phyloP scores from a whole-genome alignment of 2,329 filamentous ascomycete species.

The Leptoxyphium fumago region DNA sequence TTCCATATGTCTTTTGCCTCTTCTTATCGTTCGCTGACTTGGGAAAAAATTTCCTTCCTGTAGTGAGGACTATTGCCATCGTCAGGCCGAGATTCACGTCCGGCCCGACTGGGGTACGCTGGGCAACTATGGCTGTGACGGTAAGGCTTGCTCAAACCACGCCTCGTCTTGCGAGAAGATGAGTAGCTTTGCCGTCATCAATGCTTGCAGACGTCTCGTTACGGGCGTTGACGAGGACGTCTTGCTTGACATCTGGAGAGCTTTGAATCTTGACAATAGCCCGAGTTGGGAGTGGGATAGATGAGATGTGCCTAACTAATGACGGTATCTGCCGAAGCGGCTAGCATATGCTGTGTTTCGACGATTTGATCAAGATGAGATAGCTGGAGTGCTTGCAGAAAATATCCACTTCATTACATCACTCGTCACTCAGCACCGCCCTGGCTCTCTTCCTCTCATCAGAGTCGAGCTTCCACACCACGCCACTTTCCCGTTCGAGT shows the following conservation, averaged over 20 bases:
- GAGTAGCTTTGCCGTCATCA: background rate
- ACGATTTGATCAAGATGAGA: no score
- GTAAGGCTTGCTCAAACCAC: background rate
- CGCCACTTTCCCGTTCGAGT: conserved; percentile 44
- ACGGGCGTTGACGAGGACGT: background rate
- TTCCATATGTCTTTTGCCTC: background rate
- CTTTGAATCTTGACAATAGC: background rate
- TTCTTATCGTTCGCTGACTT: background rate
- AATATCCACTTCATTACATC: no score
- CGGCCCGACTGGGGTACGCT: background rate
- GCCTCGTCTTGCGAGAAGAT: background rate
- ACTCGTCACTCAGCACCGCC: conserved; percentile 18
- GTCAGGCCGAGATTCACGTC: background rate
- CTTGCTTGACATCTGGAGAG: background rate
- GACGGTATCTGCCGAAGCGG: no score
- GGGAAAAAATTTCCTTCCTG: background rate
- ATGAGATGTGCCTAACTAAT: background rate
- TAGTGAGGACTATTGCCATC: background rate
- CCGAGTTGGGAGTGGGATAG: background rate
- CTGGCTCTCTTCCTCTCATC: conserved; percentile 64
- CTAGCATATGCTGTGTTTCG: no score
- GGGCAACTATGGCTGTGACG: background rate
- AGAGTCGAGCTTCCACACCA: conserved; percentile 55
- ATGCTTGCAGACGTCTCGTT: background rate
- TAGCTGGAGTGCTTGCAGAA: no score